Conservation (phyloP, 1,284 basidiomycete genomes). For the Sporisorium reilianum region DNA sequence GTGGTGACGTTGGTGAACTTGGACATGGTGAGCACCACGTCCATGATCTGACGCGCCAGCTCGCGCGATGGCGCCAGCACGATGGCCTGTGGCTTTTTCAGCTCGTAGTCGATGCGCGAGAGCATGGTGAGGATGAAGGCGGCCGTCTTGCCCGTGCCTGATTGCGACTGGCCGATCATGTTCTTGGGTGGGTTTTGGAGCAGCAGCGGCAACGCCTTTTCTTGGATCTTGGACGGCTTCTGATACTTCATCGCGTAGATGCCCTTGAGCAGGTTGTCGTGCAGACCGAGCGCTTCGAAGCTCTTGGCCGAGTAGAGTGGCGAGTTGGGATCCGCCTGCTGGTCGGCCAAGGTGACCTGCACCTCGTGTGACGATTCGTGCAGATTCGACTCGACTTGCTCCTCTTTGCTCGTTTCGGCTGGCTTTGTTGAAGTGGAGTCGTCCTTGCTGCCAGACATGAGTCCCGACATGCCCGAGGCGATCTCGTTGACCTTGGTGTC, state of each 20-base stretch:
- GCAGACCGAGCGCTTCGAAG: conserved; percentile 78
- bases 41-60: conserved; percentile 96
- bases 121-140: conserved; percentile 99
- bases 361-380: conserved; percentile 64
- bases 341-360: conserved; percentile 97
- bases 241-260: conserved; percentile 96
- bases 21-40: conserved; percentile 92
- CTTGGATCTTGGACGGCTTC: conserved; percentile 99
- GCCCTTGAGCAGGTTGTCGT: conserved; percentile 92
- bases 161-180: conserved; percentile 99
- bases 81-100: conserved; percentile 80
- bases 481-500: conserved; percentile 55
- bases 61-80: conserved; percentile 83
- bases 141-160: conserved; percentile 98
- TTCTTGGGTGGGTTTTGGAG: conserved; percentile 92
- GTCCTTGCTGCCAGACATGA: conserved; percentile 49
- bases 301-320: conserved; percentile 93
- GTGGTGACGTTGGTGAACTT: conserved; percentile 93
- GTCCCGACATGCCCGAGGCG: conserved; percentile 49
- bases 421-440: conserved; percentile 11
- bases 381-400: conserved; percentile 39
- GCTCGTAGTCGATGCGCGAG: conserved; percentile 86
- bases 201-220: conserved; percentile 91
- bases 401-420: conserved; percentile 11
- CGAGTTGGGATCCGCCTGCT: conserved; percentile 94